phyloP scores from a whole-genome alignment of 2,329 filamentous ascomycete genomes.

The Colletotrichum theobromicola region DNA sequence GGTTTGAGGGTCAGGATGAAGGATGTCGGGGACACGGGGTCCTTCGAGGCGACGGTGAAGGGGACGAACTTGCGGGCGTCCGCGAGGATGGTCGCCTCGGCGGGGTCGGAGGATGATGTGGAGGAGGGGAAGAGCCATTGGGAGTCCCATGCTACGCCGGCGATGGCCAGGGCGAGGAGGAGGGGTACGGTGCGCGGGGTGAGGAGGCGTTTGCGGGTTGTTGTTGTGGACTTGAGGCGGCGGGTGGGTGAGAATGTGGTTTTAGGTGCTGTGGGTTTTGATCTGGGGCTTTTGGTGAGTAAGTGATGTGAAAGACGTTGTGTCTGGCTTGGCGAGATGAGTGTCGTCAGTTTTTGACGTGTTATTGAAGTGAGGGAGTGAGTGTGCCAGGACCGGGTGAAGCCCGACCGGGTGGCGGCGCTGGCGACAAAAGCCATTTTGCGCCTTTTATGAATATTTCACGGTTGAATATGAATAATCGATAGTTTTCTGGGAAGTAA shows the following conservation, averaged over 20 bases:
- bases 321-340: not conserved
- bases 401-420: not conserved
- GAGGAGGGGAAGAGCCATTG: slow-evolving; percentile 19
- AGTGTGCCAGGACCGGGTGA: not conserved
- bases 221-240: not conserved
- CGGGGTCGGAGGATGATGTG: not conserved
- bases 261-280: no score
- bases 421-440: not conserved
- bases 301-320: not conserved
- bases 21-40: slow-evolving; percentile 69
- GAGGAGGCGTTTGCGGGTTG: not conserved
- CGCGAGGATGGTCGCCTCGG: slow-evolving; percentile 50
- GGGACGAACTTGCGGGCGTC: slow-evolving; percentile 61
- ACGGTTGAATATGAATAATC: not conserved
- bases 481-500: not conserved
- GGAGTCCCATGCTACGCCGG: slow-evolving; percentile 13
- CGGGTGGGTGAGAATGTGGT: not conserved
- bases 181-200: slow-evolving; percentile 8
- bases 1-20: slow-evolving; percentile 71
- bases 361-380: not conserved
- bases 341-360: not conserved
- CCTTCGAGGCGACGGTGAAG: slow-evolving; percentile 67
- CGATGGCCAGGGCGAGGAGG: slow-evolving; percentile 3
- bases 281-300: not conserved
- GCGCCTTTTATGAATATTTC: not conserved